Evolutionary conservation across 2,329 filamentous ascomycete genomes (phyloP), one percentile per base, ranked within the genome.

Genomic region (Sporothrix protearum): DNA sequence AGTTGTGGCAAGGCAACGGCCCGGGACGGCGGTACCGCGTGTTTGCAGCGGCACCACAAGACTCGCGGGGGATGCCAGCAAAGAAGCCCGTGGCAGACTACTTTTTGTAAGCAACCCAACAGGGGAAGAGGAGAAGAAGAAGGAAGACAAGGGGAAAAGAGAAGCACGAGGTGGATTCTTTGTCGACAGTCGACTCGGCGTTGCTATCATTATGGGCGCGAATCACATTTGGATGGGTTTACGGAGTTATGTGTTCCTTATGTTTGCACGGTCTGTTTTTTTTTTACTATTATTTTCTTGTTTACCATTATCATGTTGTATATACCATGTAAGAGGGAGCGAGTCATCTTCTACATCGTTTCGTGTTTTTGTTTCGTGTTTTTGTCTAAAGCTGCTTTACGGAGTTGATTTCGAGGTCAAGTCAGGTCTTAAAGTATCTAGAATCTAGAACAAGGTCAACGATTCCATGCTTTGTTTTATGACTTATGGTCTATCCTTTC

Each of bases 11-110:
- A 72, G 83, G 80, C 79, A 85, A 80, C 72, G 94, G 94, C 1
- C 96, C 96, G 0, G 96, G 94, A 2, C 87, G 96, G 77, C 85
- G 96, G 76, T 99, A 99, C 82, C 86, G 95, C 47, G 95, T 99
- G 10, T 99, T 99, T 79, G 94, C 98, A 78, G 96, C 96, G 0
- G 96, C 96, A 70, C 94, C 96, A 69, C 96, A 99, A 82, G 96
- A 98, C 80, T 94, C 92, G 1, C 87, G 96, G 77, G 96, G 96
- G 4, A 99, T 99, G 96, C 96, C 96, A 72, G 96, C 96, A 2
- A 99, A 99, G 87, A 98, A 98, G 82, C 96, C 96, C 2, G 93
- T 97, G 69, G 94, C 94, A 16, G 95, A 98, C 82, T 99, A 98
- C 84, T 99, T 99, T 81, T 84, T 99, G 81, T 90, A 80, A 80